Base-by-base conservation (phyloP, 345 rosid species). In the Cochlearia excelsa region DNA sequence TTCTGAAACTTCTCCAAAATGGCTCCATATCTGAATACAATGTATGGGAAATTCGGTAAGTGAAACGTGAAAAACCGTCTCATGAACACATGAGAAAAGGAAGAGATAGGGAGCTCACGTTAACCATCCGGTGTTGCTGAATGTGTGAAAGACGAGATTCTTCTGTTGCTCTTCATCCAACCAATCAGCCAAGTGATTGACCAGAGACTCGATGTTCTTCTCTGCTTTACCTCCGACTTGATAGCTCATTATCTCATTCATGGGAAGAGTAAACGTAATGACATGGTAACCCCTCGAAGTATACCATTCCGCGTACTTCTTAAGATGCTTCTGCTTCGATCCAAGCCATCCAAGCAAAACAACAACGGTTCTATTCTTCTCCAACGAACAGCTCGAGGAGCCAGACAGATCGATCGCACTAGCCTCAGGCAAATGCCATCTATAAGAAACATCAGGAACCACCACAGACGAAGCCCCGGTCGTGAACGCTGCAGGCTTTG, bases 121-220 rank as follows among this genome's bases (percentile, higher is more conserved):
- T 68, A 94, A 68, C 99, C 97, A 94, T 59, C 99, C 99, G 1
- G 99, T 94, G 65, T 94, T 94, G 80, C 99, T 90, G 63, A 94
- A 94, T 44, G 96, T 94, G 79, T 93, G 99, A 72, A 93, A 93
- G 69, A 93, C 85, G 7, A 94, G 74, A 66, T 80, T 90, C 70
- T 84, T 87, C 47, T 85, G 89, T 4, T 68, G 78, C 69, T 88
- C 95, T 51, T 81, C 99, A 68, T 93, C 99, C 74, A 93, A 65
- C 95, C 99, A 93, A 59, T 79, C 99, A 59, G 80, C 80, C 79
- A 94, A 72, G 67, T 94, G 97, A 69, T 82, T 79, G 64, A 84
- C 97, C 71, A 94, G 84, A 72, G 79, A 74, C 45, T 84, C 88
- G 2, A 94, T 70, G 50, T 85, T 77, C 69, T 84, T 78, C 59